Conservation (phyloP, 2,329 filamentous ascomycete genomes). For the Aspergillus clavatus region DNA sequence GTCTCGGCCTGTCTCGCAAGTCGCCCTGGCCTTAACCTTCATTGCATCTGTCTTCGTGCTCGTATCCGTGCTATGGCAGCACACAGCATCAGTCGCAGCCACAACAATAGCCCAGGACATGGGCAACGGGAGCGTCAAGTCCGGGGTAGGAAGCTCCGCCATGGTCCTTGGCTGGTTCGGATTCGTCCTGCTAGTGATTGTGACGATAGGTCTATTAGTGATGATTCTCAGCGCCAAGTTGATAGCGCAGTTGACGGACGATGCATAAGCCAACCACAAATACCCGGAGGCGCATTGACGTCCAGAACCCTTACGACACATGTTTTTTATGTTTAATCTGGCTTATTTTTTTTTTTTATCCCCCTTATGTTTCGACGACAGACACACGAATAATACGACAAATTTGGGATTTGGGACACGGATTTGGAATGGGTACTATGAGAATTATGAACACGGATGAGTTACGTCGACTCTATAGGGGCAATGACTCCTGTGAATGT, state of each 20-base stretch:
- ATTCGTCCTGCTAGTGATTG: slow-evolving; percentile 86
- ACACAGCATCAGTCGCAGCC: slow-evolving; percentile 93
- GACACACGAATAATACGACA: slow-evolving; percentile 17
- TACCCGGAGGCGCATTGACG: no score
- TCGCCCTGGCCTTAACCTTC: slow-evolving; percentile 88
- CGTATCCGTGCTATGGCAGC: slow-evolving; percentile 59
- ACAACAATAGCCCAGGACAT: slow-evolving; percentile 90
- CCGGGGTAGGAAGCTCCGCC: slow-evolving; percentile 84
- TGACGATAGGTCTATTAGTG: slow-evolving; percentile 87
- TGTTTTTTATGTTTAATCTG: no score
- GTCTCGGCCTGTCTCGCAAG: slow-evolving; percentile 83
- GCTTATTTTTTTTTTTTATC: slow-evolving; percentile 5
- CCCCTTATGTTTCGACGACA: slow-evolving; percentile 7
- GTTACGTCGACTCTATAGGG: neutral
- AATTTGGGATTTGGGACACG: slow-evolving; percentile 1
- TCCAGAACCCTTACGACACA: neutral
- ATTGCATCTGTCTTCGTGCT: slow-evolving; percentile 62
- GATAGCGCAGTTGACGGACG: slow-evolving; percentile 56
- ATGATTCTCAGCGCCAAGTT: slow-evolving; percentile 94
- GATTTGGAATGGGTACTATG: slow-evolving; percentile 1
- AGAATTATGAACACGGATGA: slow-evolving; percentile 7
- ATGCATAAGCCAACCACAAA: slow-evolving; percentile 28
- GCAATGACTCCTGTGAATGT: no score
- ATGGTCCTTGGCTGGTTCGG: slow-evolving; percentile 99
- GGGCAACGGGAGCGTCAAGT: slow-evolving; percentile 80